Evolutionary conservation across 768 basidiomycete species (phyloP), one percentile per base, ranked within the genome.

Genomic region (Kwoniella dendrophila): DNA sequence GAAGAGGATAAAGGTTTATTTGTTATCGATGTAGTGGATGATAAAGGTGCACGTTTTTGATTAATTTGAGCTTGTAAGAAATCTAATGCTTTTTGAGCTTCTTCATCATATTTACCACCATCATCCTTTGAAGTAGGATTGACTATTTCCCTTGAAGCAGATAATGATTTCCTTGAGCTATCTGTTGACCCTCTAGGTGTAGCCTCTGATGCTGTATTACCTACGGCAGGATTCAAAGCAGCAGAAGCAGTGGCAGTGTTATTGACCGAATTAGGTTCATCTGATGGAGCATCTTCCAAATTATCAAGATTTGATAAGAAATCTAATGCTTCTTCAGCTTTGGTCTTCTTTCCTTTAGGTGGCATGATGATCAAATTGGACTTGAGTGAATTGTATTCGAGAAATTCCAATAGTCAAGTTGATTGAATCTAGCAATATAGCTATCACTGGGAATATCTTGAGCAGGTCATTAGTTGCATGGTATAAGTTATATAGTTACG

Each of bases 231-330:
- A 45, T n/a, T n/a, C n/a, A n/a, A n/a, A n/a, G 36, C 49, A n/a
- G 64, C 47, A 22, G 40, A 18, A 40, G 34, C n/a, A 7, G 54
- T 20, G 20, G 49, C 24, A 1, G 62, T 22, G 6, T 54, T 24
- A 36, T 55, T 55, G 29, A 64, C 26, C 10, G 60, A 27, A 26
- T 64, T 40, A 1, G 72, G 40, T 11, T 59, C 59, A 11, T 66
- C 48, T 2, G 71, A 64, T 26, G 72, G 56, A n/a, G 72, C 73
- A 18, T 68, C 70, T n/a, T n/a, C n/a, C 56, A 95, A 84, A 30
- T 87, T 88, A 77, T 98, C 94, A 50, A 98, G 88, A 75, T 95
- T 92, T 74, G 96, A 92, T 45, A 98, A 87, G 80, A 98, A 88
- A 73, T 88, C 88, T 22, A 93, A 86, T 22, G 91, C 95, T 78